A percentile compares a stretch with the other conserved stretches of the same genome.
Conservation (phyloP, 306 rosid species). For the Vachellia collinsii region DNA sequence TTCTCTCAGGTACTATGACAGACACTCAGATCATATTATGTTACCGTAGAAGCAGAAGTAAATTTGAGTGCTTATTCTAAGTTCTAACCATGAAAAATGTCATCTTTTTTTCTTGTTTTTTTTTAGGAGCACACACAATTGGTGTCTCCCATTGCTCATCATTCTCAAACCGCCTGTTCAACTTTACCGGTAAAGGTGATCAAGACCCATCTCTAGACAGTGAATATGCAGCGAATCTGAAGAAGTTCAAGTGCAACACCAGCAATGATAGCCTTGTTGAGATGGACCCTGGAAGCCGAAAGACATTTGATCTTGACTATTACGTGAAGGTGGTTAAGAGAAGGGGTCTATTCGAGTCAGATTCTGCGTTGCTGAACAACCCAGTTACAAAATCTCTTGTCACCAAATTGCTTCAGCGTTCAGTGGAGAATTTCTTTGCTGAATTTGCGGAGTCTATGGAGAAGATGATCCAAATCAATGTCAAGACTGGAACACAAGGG, state of each 20-base stretch:
- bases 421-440: conserved; percentile 47
- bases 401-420: conserved; percentile 49
- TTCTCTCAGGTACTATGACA: conserved; percentile 66
- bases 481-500: conserved; percentile 64
- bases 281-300: conserved; percentile 89
- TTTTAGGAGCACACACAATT: conserved; percentile 82
- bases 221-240: conserved; percentile 67
- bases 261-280: conserved; percentile 52
- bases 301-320: conserved; percentile 75
- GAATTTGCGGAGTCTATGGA: conserved; percentile 72
- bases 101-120: neutral
- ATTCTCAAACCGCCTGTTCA: conserved; percentile 62
- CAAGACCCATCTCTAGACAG: conserved; percentile 73
- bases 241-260: conserved; percentile 58
- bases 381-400: conserved; percentile 48
- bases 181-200: conserved; percentile 71
- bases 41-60: neutral
- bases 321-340: conserved; percentile 58
- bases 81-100: neutral
- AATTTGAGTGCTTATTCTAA: conserved; percentile 7
- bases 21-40: neutral
- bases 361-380: conserved; percentile 59
- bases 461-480: conserved; percentile 67
- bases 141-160: conserved; percentile 73
- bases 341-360: conserved; percentile 76